These are phyloP conservation scores for Dichomitus squalens DNA, from an alignment of 1,284 basidiomycete genomes.

Conservation along the genomic window DNA sequence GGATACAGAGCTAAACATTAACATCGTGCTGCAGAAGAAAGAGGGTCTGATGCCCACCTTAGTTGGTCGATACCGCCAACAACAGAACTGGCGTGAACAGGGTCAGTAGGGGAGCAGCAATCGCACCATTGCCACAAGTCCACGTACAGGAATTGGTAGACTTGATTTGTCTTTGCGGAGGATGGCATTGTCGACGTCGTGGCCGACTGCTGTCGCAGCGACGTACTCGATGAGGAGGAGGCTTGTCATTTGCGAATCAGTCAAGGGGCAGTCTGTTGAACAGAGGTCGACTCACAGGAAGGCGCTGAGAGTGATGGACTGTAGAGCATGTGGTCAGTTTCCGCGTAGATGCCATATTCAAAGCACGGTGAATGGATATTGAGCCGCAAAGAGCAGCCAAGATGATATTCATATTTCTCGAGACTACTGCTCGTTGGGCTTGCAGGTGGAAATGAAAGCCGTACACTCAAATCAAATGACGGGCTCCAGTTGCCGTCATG, in stretches of 20 bases:
- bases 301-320: slow-evolving; percentile 79
- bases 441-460: no score
- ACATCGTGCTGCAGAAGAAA: background rate
- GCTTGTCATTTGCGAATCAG: slow-evolving; percentile 37
- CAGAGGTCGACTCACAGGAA: slow-evolving; percentile 58
- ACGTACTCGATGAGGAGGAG: slow-evolving; percentile 86
- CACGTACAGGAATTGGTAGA: slow-evolving; percentile 71
- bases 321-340: background rate
- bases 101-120: background rate
- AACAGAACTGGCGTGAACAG: slow-evolving; percentile 55
- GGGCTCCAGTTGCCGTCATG: no score
- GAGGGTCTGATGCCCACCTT: slow-evolving; percentile 49
- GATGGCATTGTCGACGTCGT: slow-evolving; percentile 67
- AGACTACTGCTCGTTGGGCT: no score
- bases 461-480: no score
- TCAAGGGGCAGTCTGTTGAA: background rate
- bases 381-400: no score
- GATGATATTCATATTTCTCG: no score
- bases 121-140: background rate
- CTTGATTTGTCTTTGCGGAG: slow-evolving; percentile 78
- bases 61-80: slow-evolving; percentile 77
- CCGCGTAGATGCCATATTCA: background rate
- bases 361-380: background rate
- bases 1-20: background rate
- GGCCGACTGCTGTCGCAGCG: slow-evolving; percentile 62